Conservation (phyloP, 1,284 basidiomycete species). For the Apiotrichum veenhuisii region DNA sequence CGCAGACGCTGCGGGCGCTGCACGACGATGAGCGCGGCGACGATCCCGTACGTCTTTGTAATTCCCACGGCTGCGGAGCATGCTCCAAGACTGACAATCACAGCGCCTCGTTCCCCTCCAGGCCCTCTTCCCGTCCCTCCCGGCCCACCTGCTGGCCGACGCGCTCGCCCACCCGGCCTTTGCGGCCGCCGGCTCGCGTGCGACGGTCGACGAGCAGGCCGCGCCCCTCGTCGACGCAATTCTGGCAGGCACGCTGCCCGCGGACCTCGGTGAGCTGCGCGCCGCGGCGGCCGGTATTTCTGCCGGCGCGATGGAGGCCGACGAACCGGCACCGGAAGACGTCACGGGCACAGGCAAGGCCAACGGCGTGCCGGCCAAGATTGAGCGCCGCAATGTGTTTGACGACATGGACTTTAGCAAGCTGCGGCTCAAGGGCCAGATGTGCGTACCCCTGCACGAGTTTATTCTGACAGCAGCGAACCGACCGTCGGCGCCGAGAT, state of each 20-base stretch:
- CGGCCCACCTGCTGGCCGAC: conserved; percentile 34
- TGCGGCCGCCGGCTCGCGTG: conserved; percentile 17
- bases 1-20: conserved; percentile 9
- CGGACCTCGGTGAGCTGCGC: conserved; percentile 35
- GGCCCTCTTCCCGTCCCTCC: conserved; percentile 41
- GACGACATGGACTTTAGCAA: conserved; percentile 65
- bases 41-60: conserved; percentile 9
- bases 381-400: conserved; percentile 60
- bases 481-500: conserved; percentile 58
- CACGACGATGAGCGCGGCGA: conserved; percentile 27
- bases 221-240: conserved; percentile 44
- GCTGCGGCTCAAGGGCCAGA: conserved; percentile 58
- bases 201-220: conserved; percentile 30
- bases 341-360: neutral
- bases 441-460: conserved; percentile 40
- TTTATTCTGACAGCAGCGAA: conserved; percentile 1
- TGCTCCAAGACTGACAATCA: too few species aligned
- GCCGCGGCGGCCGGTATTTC: conserved; percentile 13
- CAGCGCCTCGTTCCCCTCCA: conserved; percentile 33
- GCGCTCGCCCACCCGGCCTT: conserved; percentile 44
- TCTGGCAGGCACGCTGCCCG: conserved; percentile 36
- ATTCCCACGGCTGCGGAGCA: too few species aligned
- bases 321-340: neutral
- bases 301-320: neutral
- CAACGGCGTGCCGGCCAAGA: conserved; percentile 34